phyloP scores from a whole-genome alignment of 305 asterid species.

The Solanum hybrid region DNA sequence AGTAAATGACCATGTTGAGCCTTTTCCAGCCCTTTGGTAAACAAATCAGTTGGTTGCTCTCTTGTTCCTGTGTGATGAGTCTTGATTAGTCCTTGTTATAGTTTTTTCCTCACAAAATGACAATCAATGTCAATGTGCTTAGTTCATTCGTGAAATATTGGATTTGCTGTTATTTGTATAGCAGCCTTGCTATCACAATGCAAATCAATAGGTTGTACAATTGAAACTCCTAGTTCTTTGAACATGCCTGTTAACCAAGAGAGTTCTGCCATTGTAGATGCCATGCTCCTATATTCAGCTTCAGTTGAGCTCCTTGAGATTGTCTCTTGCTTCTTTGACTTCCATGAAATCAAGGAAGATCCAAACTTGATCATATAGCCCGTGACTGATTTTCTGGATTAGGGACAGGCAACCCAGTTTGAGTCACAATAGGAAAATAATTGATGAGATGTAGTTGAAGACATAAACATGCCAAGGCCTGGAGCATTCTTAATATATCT shows the following conservation, averaged over 20 bases:
- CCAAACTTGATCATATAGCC: not conserved
- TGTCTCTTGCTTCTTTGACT: not conserved
- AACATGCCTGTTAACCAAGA: not conserved
- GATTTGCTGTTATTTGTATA: too few relatives aligned
- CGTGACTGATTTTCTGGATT: not conserved
- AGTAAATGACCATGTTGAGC: not conserved
- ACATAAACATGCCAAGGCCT: not conserved
- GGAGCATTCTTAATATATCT: not conserved
- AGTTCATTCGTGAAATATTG: not conserved
- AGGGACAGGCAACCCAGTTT: not conserved
- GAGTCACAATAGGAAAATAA: not conserved
- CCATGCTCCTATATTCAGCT: not conserved
- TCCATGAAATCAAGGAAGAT: not conserved
- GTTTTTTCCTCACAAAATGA: not conserved
- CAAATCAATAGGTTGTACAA: not conserved
- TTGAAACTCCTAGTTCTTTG: not conserved
- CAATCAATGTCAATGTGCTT: not conserved
- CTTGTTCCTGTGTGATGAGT: not conserved
- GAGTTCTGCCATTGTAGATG: not conserved
- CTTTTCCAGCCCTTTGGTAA: not conserved
- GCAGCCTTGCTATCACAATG: not conserved
- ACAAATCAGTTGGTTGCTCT: not conserved
- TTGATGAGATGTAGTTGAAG: not conserved
- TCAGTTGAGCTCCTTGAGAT: not conserved
- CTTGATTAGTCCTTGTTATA: not conserved